Conservation (phyloP, 2,329 filamentous ascomycete genomes). For the Botrytis fabae region DNA sequence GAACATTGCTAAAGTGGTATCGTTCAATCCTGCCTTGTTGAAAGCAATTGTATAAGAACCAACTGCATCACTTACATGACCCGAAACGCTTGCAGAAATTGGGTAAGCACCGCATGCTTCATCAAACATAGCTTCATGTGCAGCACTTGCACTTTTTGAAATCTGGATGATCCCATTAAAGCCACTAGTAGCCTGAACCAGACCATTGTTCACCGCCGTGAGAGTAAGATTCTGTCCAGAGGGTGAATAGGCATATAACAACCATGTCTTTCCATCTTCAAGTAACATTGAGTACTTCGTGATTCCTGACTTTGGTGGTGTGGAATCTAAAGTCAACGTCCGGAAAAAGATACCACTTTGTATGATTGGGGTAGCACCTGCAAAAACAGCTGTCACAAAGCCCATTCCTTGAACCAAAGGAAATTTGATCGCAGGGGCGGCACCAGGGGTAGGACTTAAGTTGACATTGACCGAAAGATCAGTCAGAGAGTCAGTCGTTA, state of each 20-base stretch:
- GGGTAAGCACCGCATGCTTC: slow-evolving; percentile 74
- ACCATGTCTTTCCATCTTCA: slow-evolving; percentile 73
- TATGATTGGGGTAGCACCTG: slow-evolving; percentile 67
- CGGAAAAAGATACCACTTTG: slow-evolving; percentile 75
- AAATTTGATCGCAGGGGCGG: slow-evolving; percentile 66
- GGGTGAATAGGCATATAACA: slow-evolving; percentile 71
- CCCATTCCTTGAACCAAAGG: slow-evolving; percentile 88
- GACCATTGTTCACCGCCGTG: slow-evolving; percentile 63
- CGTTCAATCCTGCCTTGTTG: slow-evolving; percentile 64
- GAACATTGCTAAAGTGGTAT: slow-evolving; percentile 73
- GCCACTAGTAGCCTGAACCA: slow-evolving; percentile 62
- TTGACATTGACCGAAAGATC: slow-evolving; percentile 67
- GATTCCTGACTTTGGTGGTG: slow-evolving; percentile 61
- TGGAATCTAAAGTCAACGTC: slow-evolving; percentile 58
- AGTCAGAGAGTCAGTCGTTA: slow-evolving; percentile 56
- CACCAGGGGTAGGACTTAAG: slow-evolving; percentile 55
- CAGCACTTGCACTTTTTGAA: slow-evolving; percentile 57
- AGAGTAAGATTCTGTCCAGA: slow-evolving; percentile 65
- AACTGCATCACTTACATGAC: slow-evolving; percentile 55
- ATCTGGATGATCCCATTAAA: slow-evolving; percentile 83
- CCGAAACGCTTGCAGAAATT: slow-evolving; percentile 62
- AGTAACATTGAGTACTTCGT: slow-evolving; percentile 75
- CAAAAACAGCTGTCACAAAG: slow-evolving; percentile 78
- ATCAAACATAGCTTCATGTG: slow-evolving; percentile 71
- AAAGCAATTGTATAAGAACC: slow-evolving; percentile 77